These are phyloP conservation scores for Triglochin maritima DNA, from an alignment of 106 monocot genomes.

Conservation along the genomic window DNA sequence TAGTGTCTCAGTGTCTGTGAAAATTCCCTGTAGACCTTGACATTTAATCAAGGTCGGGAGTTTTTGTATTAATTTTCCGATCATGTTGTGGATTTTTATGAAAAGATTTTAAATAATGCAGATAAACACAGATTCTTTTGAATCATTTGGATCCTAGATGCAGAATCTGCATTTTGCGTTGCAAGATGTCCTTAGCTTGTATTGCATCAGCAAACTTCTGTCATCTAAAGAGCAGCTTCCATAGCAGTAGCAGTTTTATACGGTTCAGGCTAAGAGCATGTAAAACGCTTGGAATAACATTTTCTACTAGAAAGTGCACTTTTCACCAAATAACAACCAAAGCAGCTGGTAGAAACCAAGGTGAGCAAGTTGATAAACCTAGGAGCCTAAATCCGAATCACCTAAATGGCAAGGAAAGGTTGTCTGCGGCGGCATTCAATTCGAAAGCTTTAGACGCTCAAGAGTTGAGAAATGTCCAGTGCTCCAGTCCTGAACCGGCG, in stretches of 20 bases:
- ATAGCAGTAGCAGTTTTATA: slow-evolving; percentile 14
- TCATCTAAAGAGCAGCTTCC: slow-evolving; percentile 40
- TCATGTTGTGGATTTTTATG: background rate
- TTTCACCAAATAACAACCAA: slow-evolving; percentile 16
- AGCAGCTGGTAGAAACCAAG: slow-evolving; percentile 26
- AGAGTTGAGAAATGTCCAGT: slow-evolving; percentile 28
- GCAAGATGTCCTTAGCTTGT: slow-evolving; percentile 50
- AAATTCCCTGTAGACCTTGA: background rate
- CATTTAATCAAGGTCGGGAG: background rate
- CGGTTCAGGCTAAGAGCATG: slow-evolving; percentile 19
- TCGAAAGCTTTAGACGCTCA: slow-evolving; percentile 16
- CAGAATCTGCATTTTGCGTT: slow-evolving; percentile 1
- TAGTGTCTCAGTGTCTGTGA: background rate
- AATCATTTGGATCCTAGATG: slow-evolving; percentile 7
- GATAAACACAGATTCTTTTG: too few relatives aligned
- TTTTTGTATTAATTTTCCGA: background rate
- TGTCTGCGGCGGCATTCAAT: slow-evolving; percentile 11
- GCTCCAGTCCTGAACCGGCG: slow-evolving; percentile 18
- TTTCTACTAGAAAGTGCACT: slow-evolving; percentile 19
- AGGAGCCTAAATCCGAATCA: slow-evolving; percentile 23
- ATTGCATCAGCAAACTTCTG: slow-evolving; percentile 45
- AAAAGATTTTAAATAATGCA: too few relatives aligned
- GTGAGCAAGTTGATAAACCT: slow-evolving; percentile 18
- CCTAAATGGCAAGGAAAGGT: slow-evolving; percentile 12
- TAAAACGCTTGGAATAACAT: slow-evolving; percentile 13